These are phyloP conservation scores for Oropetium thomaeum DNA, from an alignment of 176 grass and related monocot species.

Conservation along the genomic window DNA sequence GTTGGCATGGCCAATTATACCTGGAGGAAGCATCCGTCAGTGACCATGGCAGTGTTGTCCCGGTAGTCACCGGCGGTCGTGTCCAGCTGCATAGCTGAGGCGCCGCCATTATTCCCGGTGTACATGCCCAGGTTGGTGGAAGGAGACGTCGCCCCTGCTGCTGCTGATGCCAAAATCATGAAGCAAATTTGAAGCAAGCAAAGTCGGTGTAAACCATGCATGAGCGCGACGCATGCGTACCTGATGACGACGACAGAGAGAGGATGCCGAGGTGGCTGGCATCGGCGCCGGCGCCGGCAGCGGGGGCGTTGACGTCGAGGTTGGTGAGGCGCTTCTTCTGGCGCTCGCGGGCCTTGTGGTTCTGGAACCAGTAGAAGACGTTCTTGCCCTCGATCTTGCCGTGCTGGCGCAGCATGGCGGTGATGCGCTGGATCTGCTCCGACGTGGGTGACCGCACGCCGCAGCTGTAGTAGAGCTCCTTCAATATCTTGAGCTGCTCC, in stretches of 20 bases:
- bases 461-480: constrained; percentile 86
- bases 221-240: not conserved
- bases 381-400: constrained; percentile 98
- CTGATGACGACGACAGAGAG: constrained; percentile 31
- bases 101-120: constrained; percentile 19
- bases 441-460: constrained; percentile 83
- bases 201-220: not conserved
- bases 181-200: not conserved
- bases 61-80: not conserved
- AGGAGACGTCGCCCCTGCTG: constrained; percentile 10
- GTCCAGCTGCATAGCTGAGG: not conserved
- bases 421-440: constrained; percentile 96
- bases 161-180: constrained; percentile 10
- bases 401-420: constrained; percentile 67
- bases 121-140: constrained; percentile 3
- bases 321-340: constrained; percentile 82
- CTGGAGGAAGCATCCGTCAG: constrained; percentile 47
- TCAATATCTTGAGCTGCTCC: constrained; percentile 78
- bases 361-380: constrained; percentile 99
- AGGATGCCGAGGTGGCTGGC: constrained; percentile 14
- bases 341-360: constrained; percentile 96
- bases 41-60: constrained; percentile 26
- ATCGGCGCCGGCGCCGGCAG: not conserved
- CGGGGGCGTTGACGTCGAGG: constrained; percentile 20
- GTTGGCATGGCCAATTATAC: not conserved